Evolutionary conservation across 2,329 filamentous ascomycete species (phyloP), one percentile per base, ranked within the genome.

Genomic region (Pseudocercospora eumusae): DNA sequence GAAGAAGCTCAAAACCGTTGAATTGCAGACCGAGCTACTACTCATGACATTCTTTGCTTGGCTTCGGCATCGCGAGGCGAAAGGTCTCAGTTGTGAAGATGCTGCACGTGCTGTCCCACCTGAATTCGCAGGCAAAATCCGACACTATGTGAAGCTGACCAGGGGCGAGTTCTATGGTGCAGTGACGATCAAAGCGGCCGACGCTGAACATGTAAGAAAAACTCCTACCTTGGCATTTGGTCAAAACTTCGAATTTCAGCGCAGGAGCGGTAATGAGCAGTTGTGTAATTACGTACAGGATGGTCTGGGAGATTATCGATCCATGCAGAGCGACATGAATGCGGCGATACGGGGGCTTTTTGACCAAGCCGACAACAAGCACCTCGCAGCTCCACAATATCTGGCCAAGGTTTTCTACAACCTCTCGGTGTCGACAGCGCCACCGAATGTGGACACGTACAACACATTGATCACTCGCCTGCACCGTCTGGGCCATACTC

Each of bases 391-490:
- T 18, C 64, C 9, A 20, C 68, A n/a, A 60, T 68, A 73, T 18
- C 62, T 75, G 53, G 70, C 65, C 27, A 77, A 79, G 59, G 75
- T 85, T 18, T 82, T 79, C 62, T 87, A 88, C 75, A 91, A 91
- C 70, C 77, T 95, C 2, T 80, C 91, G 15, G 77, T 85, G 3
- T 86, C 85, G 2, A 74, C 81, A 1, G 79, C 84, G 18, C 83
- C 74, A 8, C 88, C 90, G 0, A 85, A 85, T 64, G 82, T 90
- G 36, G 81, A 86, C 66, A 91, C 87, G 3, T 91, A 87, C 77
- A 92, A 92, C 70, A 82, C 83, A 11, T 80, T 95, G 25, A 82
- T 93, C 2, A 74, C 84, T n/a, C 84, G 84, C n/a, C 86, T 93
- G 56, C 81, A 83, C 57, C 56, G 56, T 8, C 42, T 59, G 1